Percentiles rank a stretch among this genome's conserved stretches.
These are phyloP conservation scores for Haplographium delicatum DNA, from an alignment of 495 filamentous ascomycete species.

Conservation along the genomic window DNA sequence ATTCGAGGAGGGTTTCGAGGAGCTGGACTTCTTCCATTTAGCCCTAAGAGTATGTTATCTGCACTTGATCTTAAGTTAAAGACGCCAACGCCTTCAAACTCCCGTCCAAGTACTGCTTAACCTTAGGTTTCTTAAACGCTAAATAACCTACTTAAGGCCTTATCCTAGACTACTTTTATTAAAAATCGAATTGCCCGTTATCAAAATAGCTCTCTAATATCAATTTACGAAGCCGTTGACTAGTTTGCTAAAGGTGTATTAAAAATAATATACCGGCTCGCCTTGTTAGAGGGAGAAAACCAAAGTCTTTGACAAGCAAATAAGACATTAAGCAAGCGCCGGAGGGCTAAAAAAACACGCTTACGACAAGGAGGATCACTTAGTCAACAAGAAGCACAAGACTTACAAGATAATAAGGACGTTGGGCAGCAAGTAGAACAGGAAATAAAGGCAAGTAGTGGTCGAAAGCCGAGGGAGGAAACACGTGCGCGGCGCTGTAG, in stretches of 20 bases:
- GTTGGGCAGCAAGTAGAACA: slow-evolving; percentile 1
- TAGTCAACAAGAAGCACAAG: slow-evolving; percentile 5
- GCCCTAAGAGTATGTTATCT: slow-evolving; percentile 1
- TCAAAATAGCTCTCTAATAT: slow-evolving; percentile 6
- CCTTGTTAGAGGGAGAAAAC: neutral
- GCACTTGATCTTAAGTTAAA: slow-evolving; percentile 5
- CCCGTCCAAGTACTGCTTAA: neutral
- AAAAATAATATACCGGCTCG: neutral
- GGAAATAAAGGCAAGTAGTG: neutral
- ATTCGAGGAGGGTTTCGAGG: neutral
- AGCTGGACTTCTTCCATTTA: neutral
- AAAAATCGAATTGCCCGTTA: too few relatives aligned
- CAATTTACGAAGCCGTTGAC: slow-evolving; percentile 3
- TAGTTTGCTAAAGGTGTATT: slow-evolving; percentile 4
- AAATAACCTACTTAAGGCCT: neutral
- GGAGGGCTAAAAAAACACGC: too few relatives aligned
- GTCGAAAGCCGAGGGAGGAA: slow-evolving; percentile 3
- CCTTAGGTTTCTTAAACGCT: neutral
- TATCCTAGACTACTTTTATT: slow-evolving; percentile 1
- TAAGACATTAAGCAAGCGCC: neutral
- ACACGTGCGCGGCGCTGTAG: too few relatives aligned
- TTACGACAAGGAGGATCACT: slow-evolving; percentile 8
- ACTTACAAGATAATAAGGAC: slow-evolving; percentile 3
- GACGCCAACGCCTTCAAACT: slow-evolving; percentile 4
- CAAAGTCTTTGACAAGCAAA: slow-evolving; percentile 2